Evolutionary conservation across 176 grass and related monocot species (phyloP), one percentile per base, ranked within the genome.

Genomic region (Rhynchospora breviuscula): DNA sequence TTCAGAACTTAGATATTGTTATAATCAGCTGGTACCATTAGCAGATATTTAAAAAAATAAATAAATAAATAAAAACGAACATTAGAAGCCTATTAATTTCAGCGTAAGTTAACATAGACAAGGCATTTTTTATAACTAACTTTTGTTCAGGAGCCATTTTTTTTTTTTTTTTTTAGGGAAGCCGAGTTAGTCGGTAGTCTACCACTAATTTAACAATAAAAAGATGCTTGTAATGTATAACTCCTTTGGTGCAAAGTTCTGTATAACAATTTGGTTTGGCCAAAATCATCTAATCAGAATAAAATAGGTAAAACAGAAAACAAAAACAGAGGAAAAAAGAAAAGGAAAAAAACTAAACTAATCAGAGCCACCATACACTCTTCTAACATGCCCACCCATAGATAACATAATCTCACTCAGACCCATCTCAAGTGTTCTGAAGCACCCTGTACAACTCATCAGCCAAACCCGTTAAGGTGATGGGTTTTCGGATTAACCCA

Each of bases 361-460:
- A 84, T 84, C 54, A 74, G 53, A 35, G 54, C 5, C 48, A 77
- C 63, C 56, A 83, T 67, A 78, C 9, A 33, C 8, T 71, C 49
- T 71, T 45, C 67, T 59, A 66, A 68, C 51, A 68, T 52, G 52
- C 22, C 44, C 66, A 47, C 23, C 69, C 70, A 85, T 53, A 48
- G 53, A 84, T 60, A 25, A 73, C 43, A 85, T 75, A 64, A 81
- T 81, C 45, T 53, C 78, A 65, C 47, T 87, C 48, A 29, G 79
- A 68, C 64, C 23, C 84, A 81, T 83, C 82, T 94, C 84, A 99
- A 60, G 89, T 91, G 83, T 84, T 90, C 70, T 93, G 93, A 86
- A 99, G 91, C 48, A 92, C 91, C 88, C 93, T 99, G 83, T 92
- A 93, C 71, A 99, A 79, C 85, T 99, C 93, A 56, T 93, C 96